A percentile compares a stretch with the other conserved stretches of the same genome.
phyloP scores from a whole-genome alignment of 2,329 filamentous ascomycete species.

The Penicillium sp. region DNA sequence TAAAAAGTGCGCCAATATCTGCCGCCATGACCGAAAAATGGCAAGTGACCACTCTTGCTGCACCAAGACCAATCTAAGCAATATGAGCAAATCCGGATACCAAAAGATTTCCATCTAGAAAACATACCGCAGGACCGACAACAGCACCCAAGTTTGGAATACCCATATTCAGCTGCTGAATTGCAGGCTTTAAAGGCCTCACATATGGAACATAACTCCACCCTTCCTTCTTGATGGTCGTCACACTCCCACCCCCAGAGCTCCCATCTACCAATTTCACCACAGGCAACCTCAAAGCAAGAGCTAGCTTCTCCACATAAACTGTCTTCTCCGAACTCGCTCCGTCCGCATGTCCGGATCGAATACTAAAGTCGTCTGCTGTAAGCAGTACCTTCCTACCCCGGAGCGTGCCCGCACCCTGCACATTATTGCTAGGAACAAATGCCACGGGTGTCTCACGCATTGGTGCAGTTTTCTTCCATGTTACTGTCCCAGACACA shows the following conservation, averaged over 20 bases:
- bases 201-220: conserved; percentile 63
- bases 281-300: conserved; percentile 59
- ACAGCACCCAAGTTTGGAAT: conserved; percentile 66
- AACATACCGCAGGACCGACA: conserved; percentile 55
- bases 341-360: conserved; percentile 65
- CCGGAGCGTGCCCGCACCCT: conserved; percentile 56
- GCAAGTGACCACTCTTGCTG: conserved; percentile 60
- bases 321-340: conserved; percentile 58
- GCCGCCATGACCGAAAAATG: conserved; percentile 67
- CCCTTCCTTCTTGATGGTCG: conserved; percentile 55
- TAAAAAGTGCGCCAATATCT: conserved; percentile 62
- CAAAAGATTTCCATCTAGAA: not conserved
- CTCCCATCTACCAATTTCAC: conserved; percentile 65
- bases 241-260: conserved; percentile 63
- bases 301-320: conserved; percentile 62
- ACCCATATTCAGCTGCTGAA: conserved; percentile 60
- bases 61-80: conserved; percentile 57
- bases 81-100: not conserved
- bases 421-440: conserved; percentile 62
- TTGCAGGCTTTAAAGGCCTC: conserved; percentile 53
- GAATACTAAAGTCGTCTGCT: conserved; percentile 63
- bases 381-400: conserved; percentile 60
- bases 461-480: conserved; percentile 48
- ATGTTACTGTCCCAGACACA: conserved; percentile 59
- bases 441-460: conserved; percentile 49